phyloP scores from a whole-genome alignment of 2,329 filamentous ascomycete genomes.

The Cladosporium velox region DNA sequence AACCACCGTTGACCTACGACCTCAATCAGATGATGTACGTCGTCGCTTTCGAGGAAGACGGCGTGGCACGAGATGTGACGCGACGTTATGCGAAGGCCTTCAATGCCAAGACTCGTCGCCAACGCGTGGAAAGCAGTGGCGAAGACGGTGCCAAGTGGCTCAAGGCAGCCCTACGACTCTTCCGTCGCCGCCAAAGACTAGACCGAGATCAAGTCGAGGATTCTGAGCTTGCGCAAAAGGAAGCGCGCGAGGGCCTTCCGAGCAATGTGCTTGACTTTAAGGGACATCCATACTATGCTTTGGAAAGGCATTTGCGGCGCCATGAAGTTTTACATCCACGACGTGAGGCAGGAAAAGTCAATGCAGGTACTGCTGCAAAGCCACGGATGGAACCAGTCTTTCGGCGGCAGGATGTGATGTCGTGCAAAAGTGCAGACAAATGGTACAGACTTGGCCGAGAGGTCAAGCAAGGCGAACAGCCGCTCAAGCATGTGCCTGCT shows the following conservation, averaged over 20 bases:
- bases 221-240: slow-evolving; percentile 69
- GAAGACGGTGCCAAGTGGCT: slow-evolving; percentile 60
- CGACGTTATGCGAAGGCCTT: slow-evolving; percentile 83
- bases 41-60: slow-evolving; percentile 80
- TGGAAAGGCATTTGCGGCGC: slow-evolving; percentile 79
- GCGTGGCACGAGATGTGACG: slow-evolving; percentile 80
- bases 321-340: slow-evolving; percentile 80
- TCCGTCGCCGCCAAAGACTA: slow-evolving; percentile 35
- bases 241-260: slow-evolving; percentile 67
- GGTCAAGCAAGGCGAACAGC: slow-evolving; percentile 75
- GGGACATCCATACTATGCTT: slow-evolving; percentile 56
- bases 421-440: slow-evolving; percentile 76
- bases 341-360: slow-evolving; percentile 74
- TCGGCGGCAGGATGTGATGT: slow-evolving; percentile 75
- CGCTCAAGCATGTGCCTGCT: slow-evolving; percentile 66
- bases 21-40: slow-evolving; percentile 81
- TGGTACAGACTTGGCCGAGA: slow-evolving; percentile 89
- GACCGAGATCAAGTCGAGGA: slow-evolving; percentile 85
- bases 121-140: slow-evolving; percentile 69
- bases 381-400: slow-evolving; percentile 73
- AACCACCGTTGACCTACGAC: slow-evolving; percentile 77
- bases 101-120: slow-evolving; percentile 82
- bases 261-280: slow-evolving; percentile 45
- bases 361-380: slow-evolving; percentile 60
- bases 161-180: slow-evolving; percentile 51